Base-by-base conservation (phyloP, 768 basidiomycete genomes). In the Leucosporidium creatinivorum region DNA sequence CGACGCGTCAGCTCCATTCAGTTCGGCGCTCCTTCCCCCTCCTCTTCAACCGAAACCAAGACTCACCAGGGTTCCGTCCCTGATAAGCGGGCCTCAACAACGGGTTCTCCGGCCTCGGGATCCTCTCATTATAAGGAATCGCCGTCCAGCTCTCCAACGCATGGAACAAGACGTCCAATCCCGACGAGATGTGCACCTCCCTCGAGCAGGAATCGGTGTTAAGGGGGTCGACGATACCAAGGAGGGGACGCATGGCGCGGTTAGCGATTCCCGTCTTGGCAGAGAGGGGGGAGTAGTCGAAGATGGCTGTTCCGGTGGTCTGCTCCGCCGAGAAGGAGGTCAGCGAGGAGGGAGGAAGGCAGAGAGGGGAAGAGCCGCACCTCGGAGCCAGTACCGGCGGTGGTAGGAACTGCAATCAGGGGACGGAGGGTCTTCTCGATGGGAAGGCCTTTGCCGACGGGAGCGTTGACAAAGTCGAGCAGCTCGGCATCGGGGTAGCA, bases 401-500 rank as follows among this genome's bases (percentile, higher is more conserved):
- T 88, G 1, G 87, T 88, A 4, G 86, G 87, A 17, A 88, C 85
- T 74, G 70, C 69, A 39, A 73, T 94, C 57, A 98, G 81, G 19
- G 94, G 94, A 12, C 85, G 81, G 28, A 98, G 81, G 23, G 81
- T 80, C 76, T 89, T 81, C 4, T 83, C 80, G 69, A 98, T 87
- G 3, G 93, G 90, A 49, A 59, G 58, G 19, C 93, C 93, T 79
- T 91, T 93, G 52, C 94, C 94, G 62, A 97, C 82, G 0, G 94
- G 94, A 1, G 94, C 93, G 76, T 97, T 98, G 79, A 97, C 89
- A 77, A 94, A 98, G 77, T 98, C 94, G 81, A 93, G 88, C 15
- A 97, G 80, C 75, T 96, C 90, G 1, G 89, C 85, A 70, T 97
- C 91, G 73, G 88, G 88, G 82, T 97, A 97, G 17, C 90, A 89